phyloP scores from a whole-genome alignment of 257 asterid genomes.

The Nicotiana benthamiana region DNA sequence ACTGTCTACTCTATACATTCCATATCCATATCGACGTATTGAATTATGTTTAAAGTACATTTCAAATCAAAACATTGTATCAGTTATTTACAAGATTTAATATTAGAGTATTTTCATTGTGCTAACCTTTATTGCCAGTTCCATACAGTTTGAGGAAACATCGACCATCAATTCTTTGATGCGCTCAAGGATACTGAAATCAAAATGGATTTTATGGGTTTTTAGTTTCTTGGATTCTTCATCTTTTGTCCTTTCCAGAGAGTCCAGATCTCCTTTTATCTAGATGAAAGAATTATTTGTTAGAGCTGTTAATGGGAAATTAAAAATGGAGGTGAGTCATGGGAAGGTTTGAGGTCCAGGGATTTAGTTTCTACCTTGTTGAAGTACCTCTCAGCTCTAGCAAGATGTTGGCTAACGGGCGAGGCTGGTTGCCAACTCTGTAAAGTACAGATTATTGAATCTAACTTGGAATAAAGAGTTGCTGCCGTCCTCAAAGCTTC shows the following conservation, averaged over 20 bases:
- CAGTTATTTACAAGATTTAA: background rate
- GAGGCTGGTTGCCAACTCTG: slow-evolving; percentile 44
- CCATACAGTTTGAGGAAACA: slow-evolving; percentile 81
- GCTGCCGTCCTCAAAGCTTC: slow-evolving; percentile 85
- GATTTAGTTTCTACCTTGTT: slow-evolving; percentile 39
- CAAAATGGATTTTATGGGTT: slow-evolving; percentile 68
- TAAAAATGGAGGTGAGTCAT: background rate
- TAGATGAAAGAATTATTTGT: slow-evolving; percentile 16
- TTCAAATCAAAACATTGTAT: background rate
- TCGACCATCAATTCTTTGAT: slow-evolving; percentile 80
- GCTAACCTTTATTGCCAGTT: slow-evolving; percentile 74
- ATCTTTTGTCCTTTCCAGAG: slow-evolving; percentile 70
- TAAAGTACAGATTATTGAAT: slow-evolving; percentile 38
- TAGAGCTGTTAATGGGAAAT: background rate
- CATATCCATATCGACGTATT: background rate
- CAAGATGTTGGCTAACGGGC: slow-evolving; percentile 52
- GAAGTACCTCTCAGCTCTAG: slow-evolving; percentile 61
- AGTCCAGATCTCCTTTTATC: slow-evolving; percentile 78
- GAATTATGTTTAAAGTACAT: background rate
- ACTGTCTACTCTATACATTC: background rate
- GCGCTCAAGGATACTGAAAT: slow-evolving; percentile 54
- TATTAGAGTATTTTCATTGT: background rate
- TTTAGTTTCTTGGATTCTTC: slow-evolving; percentile 66
- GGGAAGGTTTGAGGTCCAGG: background rate
- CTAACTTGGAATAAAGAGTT: slow-evolving; percentile 52